phyloP scores from a whole-genome alignment of 441 rosid species.

The Erodium moschatum region DNA sequence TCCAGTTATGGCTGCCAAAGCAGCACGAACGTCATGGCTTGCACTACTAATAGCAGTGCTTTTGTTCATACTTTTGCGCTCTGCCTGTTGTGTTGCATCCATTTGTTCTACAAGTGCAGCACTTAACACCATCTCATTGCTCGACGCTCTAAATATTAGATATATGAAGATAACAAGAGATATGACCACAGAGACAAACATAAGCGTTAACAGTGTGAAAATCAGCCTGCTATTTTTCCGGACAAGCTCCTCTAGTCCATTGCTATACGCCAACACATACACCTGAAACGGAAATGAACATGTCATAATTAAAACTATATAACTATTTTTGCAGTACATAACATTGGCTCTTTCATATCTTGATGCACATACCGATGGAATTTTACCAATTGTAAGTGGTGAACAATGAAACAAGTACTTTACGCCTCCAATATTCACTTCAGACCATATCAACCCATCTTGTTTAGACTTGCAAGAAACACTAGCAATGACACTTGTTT shows the following conservation, averaged over 20 bases:
- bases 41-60: conserved; percentile 38
- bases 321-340: no score
- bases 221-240: conserved; percentile 23
- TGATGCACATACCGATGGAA: conserved; percentile 24
- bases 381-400: conserved; percentile 28
- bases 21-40: conserved; percentile 41
- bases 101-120: conserved; percentile 41
- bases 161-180: conserved; percentile 24
- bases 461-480: conserved; percentile 17
- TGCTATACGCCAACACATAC: conserved; percentile 24
- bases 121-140: conserved; percentile 39
- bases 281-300: conserved; percentile 26
- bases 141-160: conserved; percentile 31
- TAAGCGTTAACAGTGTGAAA: conserved; percentile 15
- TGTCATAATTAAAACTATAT: neutral
- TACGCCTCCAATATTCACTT: conserved; percentile 17
- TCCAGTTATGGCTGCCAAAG: conserved; percentile 32
- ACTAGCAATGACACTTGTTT: neutral
- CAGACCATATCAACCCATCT: neutral
- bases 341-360: no score
- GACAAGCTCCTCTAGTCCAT: conserved; percentile 20
- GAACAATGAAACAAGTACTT: conserved; percentile 33
- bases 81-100: conserved; percentile 53
- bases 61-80: conserved; percentile 58
- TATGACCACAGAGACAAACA: conserved; percentile 21